A percentile compares a stretch with the other conserved stretches of the same genome.
Conservation (phyloP, 176 grass and related monocot genomes). For the Stipa capillata region DNA sequence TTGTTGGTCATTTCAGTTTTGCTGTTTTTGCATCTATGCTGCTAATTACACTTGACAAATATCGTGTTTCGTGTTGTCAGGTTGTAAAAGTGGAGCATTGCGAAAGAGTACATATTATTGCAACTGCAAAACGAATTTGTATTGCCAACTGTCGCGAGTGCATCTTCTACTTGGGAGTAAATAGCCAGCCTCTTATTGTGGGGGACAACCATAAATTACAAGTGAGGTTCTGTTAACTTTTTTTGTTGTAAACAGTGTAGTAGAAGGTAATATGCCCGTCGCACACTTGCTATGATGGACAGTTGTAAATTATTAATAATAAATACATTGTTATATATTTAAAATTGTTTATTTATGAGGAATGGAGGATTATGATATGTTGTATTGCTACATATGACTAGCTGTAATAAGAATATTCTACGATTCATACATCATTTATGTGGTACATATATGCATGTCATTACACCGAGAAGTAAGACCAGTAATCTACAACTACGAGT, state of each 20-base stretch:
- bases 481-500: background rate
- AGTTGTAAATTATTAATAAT: too few relatives aligned
- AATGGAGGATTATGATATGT: background rate
- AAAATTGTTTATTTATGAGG: background rate
- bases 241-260: slow-evolving; percentile 23
- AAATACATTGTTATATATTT: background rate
- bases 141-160: slow-evolving; percentile 96
- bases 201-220: slow-evolving; percentile 99
- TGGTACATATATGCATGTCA: background rate
- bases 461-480: background rate
- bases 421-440: background rate
- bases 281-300: too few relatives aligned
- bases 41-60: background rate
- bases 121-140: slow-evolving; percentile 84
- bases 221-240: slow-evolving; percentile 28
- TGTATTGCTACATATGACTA: background rate
- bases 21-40: background rate
- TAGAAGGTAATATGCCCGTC: background rate
- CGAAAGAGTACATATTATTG: slow-evolving; percentile 91
- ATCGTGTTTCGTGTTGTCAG: slow-evolving; percentile 36
- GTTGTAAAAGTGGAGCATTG: slow-evolving; percentile 95
- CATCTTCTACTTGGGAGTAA: slow-evolving; percentile 90
- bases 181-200: slow-evolving; percentile 75
- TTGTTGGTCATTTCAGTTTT: background rate
- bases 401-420: background rate